These are phyloP conservation scores for Eucalyptus erythrocorys DNA, from an alignment of 345 rosid species.

Conservation along the genomic window DNA sequence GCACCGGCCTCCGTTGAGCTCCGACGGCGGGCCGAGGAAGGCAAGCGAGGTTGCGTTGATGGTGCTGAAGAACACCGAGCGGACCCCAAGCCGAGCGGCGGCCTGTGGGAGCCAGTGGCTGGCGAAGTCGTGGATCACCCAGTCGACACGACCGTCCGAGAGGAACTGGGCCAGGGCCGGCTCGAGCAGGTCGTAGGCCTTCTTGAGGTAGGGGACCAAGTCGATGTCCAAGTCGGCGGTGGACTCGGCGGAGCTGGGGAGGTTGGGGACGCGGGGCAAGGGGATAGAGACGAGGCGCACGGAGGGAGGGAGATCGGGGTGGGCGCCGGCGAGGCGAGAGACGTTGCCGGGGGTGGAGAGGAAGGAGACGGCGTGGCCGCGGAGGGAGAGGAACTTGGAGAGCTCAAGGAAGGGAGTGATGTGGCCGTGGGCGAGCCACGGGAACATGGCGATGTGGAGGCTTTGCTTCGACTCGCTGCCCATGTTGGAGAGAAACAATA, in stretches of 20 bases:
- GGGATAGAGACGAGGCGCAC: conserved; percentile 12
- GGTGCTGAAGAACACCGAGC: conserved; percentile 10
- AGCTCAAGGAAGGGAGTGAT: neutral
- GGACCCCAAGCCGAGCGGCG: conserved; percentile 1
- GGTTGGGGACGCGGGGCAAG: conserved; percentile 2
- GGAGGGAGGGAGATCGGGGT: neutral
- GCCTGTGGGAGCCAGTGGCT: conserved; percentile 23
- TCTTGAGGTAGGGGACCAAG: conserved; percentile 14
- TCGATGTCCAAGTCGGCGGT: conserved; percentile 16
- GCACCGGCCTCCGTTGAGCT: neutral
- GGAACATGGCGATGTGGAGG: neutral
- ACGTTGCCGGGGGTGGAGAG: neutral
- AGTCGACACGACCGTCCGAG: conserved; percentile 1
- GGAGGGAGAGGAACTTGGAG: neutral
- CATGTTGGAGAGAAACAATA: neutral
- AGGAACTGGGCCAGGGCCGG: conserved; percentile 9
- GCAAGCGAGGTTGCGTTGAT: neutral
- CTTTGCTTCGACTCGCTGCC: neutral
- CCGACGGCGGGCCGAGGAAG: conserved; percentile 2
- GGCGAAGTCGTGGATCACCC: conserved; percentile 20
- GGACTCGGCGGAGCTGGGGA: conserved; percentile 16
- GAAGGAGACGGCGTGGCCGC: neutral
- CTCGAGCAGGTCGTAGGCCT: conserved; percentile 19
- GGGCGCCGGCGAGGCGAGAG: neutral
- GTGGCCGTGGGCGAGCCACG: neutral